Conservation (phyloP, 2,329 filamentous ascomycete genomes). For the Colletotrichum lupini region DNA sequence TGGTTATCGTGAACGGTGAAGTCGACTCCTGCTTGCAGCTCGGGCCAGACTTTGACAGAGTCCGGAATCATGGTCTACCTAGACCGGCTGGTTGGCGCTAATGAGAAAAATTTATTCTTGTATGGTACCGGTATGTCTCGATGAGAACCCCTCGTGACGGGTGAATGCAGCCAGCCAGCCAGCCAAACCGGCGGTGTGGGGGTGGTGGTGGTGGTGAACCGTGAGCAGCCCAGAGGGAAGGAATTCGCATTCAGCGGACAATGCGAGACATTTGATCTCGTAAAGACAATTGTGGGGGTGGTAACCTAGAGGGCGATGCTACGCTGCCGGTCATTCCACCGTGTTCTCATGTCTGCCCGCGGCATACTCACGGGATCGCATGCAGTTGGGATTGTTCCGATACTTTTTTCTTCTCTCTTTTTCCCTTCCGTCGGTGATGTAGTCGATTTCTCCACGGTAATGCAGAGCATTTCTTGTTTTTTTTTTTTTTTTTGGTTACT, state of each 20-base stretch:
- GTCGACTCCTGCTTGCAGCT: slow-evolving; percentile 11
- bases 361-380: neutral
- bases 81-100: slow-evolving; percentile 28
- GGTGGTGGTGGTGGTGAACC: neutral
- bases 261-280: slow-evolving; percentile 30
- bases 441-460: neutral
- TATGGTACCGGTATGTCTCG: neutral
- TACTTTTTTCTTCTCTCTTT: too few species aligned
- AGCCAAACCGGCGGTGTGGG: slow-evolving; percentile 6
- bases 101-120: neutral
- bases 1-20: slow-evolving; percentile 18
- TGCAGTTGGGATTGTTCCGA: neutral
- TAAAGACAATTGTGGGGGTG: neutral
- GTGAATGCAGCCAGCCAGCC: slow-evolving; percentile 19
- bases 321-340: neutral
- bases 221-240: neutral
- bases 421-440: neutral
- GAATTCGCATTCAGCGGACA: slow-evolving; percentile 27
- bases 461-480: neutral
- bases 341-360: neutral
- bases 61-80: slow-evolving; percentile 3
- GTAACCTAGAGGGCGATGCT: neutral
- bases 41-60: neutral
- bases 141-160: slow-evolving; percentile 28
- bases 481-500: too few species aligned